Evolutionary conservation across 2,329 filamentous ascomycete genomes (phyloP).

Genomic region (Chaetomium globosum): DNA sequence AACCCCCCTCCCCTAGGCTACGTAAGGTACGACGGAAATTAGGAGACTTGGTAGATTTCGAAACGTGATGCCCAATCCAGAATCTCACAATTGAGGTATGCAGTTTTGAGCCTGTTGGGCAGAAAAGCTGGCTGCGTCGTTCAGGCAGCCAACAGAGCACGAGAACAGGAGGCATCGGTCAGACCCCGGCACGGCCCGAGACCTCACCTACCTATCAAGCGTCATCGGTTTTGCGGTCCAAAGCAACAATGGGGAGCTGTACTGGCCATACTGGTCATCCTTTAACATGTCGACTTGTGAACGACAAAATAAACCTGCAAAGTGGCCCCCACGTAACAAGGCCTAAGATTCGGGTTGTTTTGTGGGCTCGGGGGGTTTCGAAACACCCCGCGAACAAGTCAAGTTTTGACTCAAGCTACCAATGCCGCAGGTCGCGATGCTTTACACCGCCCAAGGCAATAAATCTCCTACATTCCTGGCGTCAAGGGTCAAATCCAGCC

Average conservation of each 20-base stretch:
- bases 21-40: neutral
- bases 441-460: neutral
- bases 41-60: neutral
- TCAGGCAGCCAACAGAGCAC: neutral
- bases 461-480: neutral
- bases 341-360: too few relatives aligned
- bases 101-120: constrained; percentile 15
- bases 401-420: neutral
- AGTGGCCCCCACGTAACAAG: constrained; percentile 1
- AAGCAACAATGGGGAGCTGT: neutral
- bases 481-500: too few relatives aligned
- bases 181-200: constrained; percentile 22
- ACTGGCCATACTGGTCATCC: neutral
- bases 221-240: neutral
- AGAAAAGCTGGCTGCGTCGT: constrained; percentile 12
- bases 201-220: neutral
- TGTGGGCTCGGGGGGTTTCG: neutral
- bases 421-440: too few relatives aligned
- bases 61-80: neutral
- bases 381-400: neutral
- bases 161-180: neutral
- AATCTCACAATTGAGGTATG: neutral
- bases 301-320: neutral
- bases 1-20: too few relatives aligned
- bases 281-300: neutral